Percentiles rank a stretch among this genome's conserved stretches.
phyloP scores from a whole-genome alignment of 2,329 filamentous ascomycete species.

The Aureobasidium vineae region DNA sequence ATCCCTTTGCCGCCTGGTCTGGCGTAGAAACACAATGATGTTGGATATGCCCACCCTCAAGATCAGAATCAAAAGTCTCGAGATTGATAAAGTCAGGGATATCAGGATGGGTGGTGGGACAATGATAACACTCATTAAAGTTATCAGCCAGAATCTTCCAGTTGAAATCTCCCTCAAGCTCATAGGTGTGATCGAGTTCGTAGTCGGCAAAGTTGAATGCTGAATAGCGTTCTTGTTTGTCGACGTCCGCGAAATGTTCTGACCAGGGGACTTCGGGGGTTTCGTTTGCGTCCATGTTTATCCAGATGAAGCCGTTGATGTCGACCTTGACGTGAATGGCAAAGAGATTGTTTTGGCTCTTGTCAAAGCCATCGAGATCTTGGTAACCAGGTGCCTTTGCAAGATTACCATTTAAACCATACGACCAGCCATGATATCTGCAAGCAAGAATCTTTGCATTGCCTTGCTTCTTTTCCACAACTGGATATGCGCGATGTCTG shows the following conservation, averaged over 20 bases:
- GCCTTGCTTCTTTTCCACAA: slow-evolving; percentile 54
- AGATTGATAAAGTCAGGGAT: slow-evolving; percentile 57
- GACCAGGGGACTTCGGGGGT: slow-evolving; percentile 51
- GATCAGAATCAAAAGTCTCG: slow-evolving; percentile 53
- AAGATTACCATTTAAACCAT: slow-evolving; percentile 56
- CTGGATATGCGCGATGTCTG: slow-evolving; percentile 59
- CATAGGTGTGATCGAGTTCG: slow-evolving; percentile 56
- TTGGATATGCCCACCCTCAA: slow-evolving; percentile 52
- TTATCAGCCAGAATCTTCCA: slow-evolving; percentile 62
- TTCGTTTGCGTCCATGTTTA: slow-evolving; percentile 53
- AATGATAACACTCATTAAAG: slow-evolving; percentile 64
- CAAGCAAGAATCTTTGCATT: slow-evolving; percentile 56
- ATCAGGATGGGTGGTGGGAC: slow-evolving; percentile 58
- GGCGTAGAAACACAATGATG: slow-evolving; percentile 48
- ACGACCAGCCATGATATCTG: slow-evolving; percentile 64
- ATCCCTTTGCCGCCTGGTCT: slow-evolving; percentile 51
- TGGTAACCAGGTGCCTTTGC: slow-evolving; percentile 62
- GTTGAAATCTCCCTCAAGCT: slow-evolving; percentile 56
- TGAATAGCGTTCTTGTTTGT: slow-evolving; percentile 46
- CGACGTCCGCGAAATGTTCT: slow-evolving; percentile 52
- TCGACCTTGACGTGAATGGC: slow-evolving; percentile 57
- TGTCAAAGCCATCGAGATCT: slow-evolving; percentile 56
- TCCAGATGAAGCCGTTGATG: slow-evolving; percentile 57
- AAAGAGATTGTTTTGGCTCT: slow-evolving; percentile 56
- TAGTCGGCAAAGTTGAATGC: slow-evolving; percentile 55